A percentile compares a stretch with the other conserved stretches of the same genome.
phyloP scores from a whole-genome alignment of 2,329 filamentous ascomycete species.

The Calonectria leucothoes region DNA sequence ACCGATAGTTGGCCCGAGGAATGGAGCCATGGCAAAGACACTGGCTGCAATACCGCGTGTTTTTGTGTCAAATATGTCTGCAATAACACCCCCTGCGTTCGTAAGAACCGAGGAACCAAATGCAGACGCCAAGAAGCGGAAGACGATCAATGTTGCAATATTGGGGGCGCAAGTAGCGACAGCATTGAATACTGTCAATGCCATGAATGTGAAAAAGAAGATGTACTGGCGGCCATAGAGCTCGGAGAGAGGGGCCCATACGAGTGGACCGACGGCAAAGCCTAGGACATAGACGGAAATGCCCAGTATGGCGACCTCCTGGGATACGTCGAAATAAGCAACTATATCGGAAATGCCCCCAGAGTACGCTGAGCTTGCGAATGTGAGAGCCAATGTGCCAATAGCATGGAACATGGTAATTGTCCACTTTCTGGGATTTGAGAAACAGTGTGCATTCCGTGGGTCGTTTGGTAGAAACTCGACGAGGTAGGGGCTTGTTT shows the following conservation, averaged over 20 bases:
- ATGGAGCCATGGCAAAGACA: conserved; percentile 13
- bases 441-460: background rate
- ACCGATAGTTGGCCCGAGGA: background rate
- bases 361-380: conserved; percentile 10
- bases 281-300: conserved; percentile 6
- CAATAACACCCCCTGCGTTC: conserved; percentile 1
- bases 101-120: conserved; percentile 7
- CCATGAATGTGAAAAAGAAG: conserved; percentile 1
- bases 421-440: background rate
- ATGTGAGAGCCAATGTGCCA: conserved; percentile 1
- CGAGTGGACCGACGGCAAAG: conserved; percentile 5
- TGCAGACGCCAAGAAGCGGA: conserved; percentile 9
- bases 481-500: background rate
- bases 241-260: conserved; percentile 13
- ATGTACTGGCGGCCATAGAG: background rate
- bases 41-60: background rate
- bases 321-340: background rate
- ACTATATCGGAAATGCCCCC: background rate
- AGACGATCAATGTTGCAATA: background rate
- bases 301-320: conserved; percentile 1
- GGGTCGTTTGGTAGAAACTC: background rate
- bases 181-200: background rate
- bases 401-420: background rate
- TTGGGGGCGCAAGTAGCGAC: background rate
- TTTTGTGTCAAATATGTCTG: background rate